phyloP scores from a whole-genome alignment of 1,139 yeast genomes.

The Kazachstania sp. region DNA sequence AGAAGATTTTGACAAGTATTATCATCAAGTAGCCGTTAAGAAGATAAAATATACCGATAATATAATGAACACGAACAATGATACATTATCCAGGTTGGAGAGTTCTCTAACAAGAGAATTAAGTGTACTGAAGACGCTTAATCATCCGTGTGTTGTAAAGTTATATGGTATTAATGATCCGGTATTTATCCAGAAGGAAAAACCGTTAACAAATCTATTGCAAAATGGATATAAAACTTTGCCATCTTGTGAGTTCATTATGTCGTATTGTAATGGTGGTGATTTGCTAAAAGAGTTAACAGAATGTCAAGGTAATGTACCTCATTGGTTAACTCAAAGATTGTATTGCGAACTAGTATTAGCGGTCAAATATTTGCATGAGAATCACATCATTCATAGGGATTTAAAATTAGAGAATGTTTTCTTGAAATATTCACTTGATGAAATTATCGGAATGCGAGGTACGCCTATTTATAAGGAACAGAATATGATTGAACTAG shows the following conservation, averaged over 20 bases:
- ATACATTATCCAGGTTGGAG: conserved; percentile 47
- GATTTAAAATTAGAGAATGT: conserved; percentile 84
- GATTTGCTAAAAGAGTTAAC: conserved; percentile 62
- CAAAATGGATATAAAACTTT: conserved; percentile 4
- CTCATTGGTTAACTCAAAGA: conserved; percentile 45
- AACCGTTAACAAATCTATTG: conserved; percentile 22
- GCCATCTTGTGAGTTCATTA: conserved; percentile 44
- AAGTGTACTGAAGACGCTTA: conserved; percentile 43
- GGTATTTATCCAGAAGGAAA: conserved; percentile 16
- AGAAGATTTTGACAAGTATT: conserved; percentile 12
- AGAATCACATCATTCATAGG: conserved; percentile 63
- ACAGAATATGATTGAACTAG: conserved; percentile 45
- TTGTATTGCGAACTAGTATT: conserved; percentile 59
- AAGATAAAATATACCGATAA: conserved; percentile 28
- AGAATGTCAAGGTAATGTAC: conserved; percentile 28
- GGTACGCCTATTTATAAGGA: conserved; percentile 10
- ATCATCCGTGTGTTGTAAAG: conserved; percentile 39
- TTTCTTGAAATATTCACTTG: conserved; percentile 39
- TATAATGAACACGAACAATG: conserved; percentile 23
- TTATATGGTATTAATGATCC: conserved; percentile 34
- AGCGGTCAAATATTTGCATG: conserved; percentile 71
- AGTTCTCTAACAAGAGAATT: conserved; percentile 70
- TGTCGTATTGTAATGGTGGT: conserved; percentile 79
- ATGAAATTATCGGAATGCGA: conserved; percentile 28
- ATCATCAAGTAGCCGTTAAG: conserved; percentile 32